These are phyloP conservation scores for Xerocomellus chrysenteron DNA, from an alignment of 768 basidiomycete genomes.

Conservation along the genomic window DNA sequence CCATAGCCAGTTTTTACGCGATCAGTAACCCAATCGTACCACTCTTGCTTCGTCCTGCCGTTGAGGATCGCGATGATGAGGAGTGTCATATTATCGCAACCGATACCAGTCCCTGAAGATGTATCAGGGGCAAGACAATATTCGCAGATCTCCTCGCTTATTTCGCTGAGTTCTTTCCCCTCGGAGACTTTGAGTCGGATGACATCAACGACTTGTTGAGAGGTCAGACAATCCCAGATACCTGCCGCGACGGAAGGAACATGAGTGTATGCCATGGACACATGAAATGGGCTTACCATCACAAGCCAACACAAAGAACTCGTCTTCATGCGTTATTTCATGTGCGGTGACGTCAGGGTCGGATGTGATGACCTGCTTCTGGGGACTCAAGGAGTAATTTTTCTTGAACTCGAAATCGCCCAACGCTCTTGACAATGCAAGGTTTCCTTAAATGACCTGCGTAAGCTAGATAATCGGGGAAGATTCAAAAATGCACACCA, in stretches of 20 bases:
- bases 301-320: conserved; percentile 95
- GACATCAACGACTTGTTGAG: conserved; percentile 90
- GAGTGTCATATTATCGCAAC: conserved; percentile 99
- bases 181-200: conserved; percentile 79
- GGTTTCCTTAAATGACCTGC: conserved; percentile 62
- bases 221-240: conserved; percentile 96
- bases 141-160: conserved; percentile 87
- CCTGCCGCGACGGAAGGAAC: conserved; percentile 46
- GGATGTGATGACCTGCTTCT: conserved; percentile 92
- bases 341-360: conserved; percentile 90
- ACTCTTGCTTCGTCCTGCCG: conserved; percentile 86
- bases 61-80: conserved; percentile 86
- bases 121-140: conserved; percentile 94
- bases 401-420: conserved; percentile 99
- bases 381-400: conserved; percentile 74
- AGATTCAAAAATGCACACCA: conserved; percentile 47
- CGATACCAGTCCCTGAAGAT: conserved; percentile 86
- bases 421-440: conserved; percentile 90
- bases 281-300: conserved; percentile 64
- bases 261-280: background rate
- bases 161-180: conserved; percentile 75
- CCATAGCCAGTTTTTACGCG: conserved; percentile 77
- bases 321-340: conserved; percentile 82
- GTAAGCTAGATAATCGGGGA: background rate
- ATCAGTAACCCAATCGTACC: conserved; percentile 87